Evolutionary conservation across 2,329 filamentous ascomycete genomes (phyloP), one percentile per base, ranked within the genome.

Genomic region (Pseudocercospora cruenta): DNA sequence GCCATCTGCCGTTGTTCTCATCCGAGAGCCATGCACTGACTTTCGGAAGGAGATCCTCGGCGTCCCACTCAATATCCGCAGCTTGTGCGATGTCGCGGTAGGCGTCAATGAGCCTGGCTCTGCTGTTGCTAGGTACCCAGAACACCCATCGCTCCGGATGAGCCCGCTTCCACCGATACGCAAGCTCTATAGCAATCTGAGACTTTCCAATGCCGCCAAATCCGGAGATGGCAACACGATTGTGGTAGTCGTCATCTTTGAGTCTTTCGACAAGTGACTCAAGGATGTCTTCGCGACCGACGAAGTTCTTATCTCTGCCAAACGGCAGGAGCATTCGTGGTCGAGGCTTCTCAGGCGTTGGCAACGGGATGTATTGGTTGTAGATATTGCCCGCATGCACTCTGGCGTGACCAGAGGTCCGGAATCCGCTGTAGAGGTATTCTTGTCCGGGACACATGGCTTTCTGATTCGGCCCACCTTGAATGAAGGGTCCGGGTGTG

Each of bases 131-230:
- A 36, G 22, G 31, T 10, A 58, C n/a, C 53, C 61, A 63, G 53
- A 63, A 58, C 10, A 57, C 54, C 61, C 61, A 58, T 5, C n/a
- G 51, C 19, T 58, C 53, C 49, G 33, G 53, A 33, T 58, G 5
- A 1, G 2, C 1, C 14, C 49, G 24, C 24, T 3, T 10, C n/a
- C 45, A 19, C 7, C 53, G 61, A 14, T 49, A 28, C 4, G 22
- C n/a, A 10, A 36, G 33, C 24, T 63, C 61, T 12, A 63, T 49
- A 9, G 61, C 61, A 14, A 63, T 47, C 26, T 63, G 61, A 14
- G 61, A 63, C 24, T 58, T 63, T 22, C 53, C 53, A 4, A 63
- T 57, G n/a, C 54, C 61, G 12, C 61, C 61, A 4, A 63, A 53
- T 2, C 61, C 61, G 2, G 36, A 47, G 5, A 63, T 31, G 2